Percentiles rank a stretch among this genome's conserved stretches.
Evolutionary conservation across 192 early-diverging fungal genomes (phyloP).

Genomic region (Jimgerdemannia flammicorona): DNA sequence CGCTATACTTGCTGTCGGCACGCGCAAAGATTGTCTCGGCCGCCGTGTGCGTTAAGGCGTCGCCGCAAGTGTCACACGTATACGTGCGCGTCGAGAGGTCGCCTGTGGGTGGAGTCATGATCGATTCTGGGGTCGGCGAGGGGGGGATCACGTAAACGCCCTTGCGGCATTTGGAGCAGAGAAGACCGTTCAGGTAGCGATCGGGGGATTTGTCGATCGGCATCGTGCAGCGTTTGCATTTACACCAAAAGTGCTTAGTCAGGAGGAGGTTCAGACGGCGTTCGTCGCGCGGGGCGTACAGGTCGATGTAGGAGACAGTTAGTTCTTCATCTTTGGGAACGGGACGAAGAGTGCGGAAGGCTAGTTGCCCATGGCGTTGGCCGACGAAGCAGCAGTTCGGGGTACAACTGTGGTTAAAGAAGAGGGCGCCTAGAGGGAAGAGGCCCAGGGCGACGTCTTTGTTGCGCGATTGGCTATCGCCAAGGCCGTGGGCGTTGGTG

Average conservation of each 20-base stretch:
- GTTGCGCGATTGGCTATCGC: too few species aligned
- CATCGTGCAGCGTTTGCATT: slow-evolving; percentile 63
- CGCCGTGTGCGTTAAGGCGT: too few species aligned
- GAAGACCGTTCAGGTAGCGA: slow-evolving; percentile 39
- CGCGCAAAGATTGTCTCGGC: too few species aligned
- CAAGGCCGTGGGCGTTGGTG: too few species aligned
- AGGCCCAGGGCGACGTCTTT: slow-evolving; percentile 29
- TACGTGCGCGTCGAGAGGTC: too few species aligned
- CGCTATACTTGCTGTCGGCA: too few species aligned
- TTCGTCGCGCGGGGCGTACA: slow-evolving; percentile 66
- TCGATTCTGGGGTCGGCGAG: too few species aligned
- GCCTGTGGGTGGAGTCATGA: too few species aligned
- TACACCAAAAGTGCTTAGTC: slow-evolving; percentile 74
- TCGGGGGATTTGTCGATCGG: slow-evolving; percentile 63
- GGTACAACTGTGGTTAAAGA: slow-evolving; percentile 70
- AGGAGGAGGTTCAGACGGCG: slow-evolving; percentile 63
- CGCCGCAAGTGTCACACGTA: too few species aligned
- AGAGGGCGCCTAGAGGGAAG: slow-evolving; percentile 68
- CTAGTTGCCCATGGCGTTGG: slow-evolving; percentile 46
- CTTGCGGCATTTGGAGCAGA: too few species aligned
- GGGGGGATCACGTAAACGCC: too few species aligned
- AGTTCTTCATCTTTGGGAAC: slow-evolving; percentile 58
- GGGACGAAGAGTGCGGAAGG: slow-evolving; percentile 53
- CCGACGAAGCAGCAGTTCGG: slow-evolving; percentile 71
- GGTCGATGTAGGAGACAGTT: slow-evolving; percentile 65